Percentiles rank a stretch among this genome's conserved stretches.
Conservation (phyloP, 495 filamentous ascomycete genomes). For the Aspergillus ostianus region DNA sequence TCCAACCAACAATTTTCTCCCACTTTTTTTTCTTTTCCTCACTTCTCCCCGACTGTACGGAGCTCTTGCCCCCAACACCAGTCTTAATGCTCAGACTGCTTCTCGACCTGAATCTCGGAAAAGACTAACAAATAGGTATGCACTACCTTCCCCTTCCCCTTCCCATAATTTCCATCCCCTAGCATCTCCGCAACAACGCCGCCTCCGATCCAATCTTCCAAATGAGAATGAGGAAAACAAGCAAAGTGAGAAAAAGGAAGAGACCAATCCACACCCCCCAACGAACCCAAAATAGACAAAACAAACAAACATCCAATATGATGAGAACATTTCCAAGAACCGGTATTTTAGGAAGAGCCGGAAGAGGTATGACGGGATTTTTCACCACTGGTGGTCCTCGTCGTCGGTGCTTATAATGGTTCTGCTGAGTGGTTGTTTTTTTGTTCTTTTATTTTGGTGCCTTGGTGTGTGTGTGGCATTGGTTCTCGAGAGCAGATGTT, state of each 20-base stretch:
- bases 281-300: background rate
- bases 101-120: background rate
- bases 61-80: slow-evolving; percentile 1
- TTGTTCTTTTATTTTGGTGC: slow-evolving; percentile 2
- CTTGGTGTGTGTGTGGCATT: slow-evolving; percentile 9
- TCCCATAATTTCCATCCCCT: background rate
- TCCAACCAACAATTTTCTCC: slow-evolving; percentile 8
- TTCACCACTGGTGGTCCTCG: slow-evolving; percentile 20
- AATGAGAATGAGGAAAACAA: background rate
- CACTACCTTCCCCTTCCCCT: background rate
- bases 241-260: background rate
- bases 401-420: slow-evolving; percentile 55
- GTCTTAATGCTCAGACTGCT: background rate
- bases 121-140: background rate
- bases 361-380: slow-evolving; percentile 47
- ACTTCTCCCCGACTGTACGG: background rate
- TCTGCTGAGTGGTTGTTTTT: slow-evolving; percentile 39
- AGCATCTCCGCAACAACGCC: background rate
- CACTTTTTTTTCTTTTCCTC: background rate
- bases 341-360: slow-evolving; percentile 53
- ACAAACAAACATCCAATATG: slow-evolving; percentile 27
- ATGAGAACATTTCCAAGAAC: slow-evolving; percentile 48
- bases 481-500: slow-evolving; percentile 1
- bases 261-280: slow-evolving; percentile 12
- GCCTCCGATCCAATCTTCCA: background rate